These are phyloP conservation scores for Blattamonas nauphoetae DNA, from an alignment of 78 protist genomes.

Conservation along the genomic window DNA sequence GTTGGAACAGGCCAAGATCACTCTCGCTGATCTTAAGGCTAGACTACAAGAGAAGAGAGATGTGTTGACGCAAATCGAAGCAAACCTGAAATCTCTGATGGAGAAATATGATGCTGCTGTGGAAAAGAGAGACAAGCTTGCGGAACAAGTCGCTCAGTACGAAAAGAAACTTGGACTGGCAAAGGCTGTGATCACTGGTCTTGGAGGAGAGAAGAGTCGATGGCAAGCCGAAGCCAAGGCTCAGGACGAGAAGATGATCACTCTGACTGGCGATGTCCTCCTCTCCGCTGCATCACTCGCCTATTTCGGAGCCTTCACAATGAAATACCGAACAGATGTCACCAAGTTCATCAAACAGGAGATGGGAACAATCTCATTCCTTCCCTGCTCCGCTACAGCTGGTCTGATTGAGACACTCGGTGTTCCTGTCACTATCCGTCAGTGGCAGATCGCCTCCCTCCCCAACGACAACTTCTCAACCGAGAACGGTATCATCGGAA, in stretches of 20 bases:
- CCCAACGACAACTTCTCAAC: conserved; percentile 61
- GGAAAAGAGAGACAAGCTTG: conserved; percentile 23
- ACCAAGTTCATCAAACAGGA: background rate
- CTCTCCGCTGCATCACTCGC: conserved; percentile 25
- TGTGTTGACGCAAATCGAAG: background rate
- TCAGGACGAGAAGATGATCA: background rate
- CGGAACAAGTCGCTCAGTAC: conserved; percentile 23
- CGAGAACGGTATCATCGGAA: conserved; percentile 68
- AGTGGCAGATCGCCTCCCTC: conserved; percentile 54
- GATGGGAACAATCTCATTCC: background rate
- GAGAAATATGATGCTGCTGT: conserved; percentile 1
- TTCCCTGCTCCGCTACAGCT: background rate
- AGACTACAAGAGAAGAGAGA: background rate
- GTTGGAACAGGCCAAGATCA: background rate
- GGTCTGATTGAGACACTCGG: conserved; percentile 35
- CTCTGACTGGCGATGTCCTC: conserved; percentile 21
- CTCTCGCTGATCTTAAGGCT: background rate
- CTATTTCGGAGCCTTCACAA: conserved; percentile 39
- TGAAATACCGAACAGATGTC: conserved; percentile 9
- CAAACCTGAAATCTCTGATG: background rate
- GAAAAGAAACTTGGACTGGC: conserved; percentile 43
- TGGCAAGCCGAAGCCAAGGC: conserved; percentile 12
- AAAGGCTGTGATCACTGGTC: conserved; percentile 26
- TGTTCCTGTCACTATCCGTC: conserved; percentile 48
- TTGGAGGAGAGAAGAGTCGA: conserved; percentile 46